phyloP scores from a whole-genome alignment of 2,329 filamentous ascomycete species.

The Calonectria henricotiae region DNA sequence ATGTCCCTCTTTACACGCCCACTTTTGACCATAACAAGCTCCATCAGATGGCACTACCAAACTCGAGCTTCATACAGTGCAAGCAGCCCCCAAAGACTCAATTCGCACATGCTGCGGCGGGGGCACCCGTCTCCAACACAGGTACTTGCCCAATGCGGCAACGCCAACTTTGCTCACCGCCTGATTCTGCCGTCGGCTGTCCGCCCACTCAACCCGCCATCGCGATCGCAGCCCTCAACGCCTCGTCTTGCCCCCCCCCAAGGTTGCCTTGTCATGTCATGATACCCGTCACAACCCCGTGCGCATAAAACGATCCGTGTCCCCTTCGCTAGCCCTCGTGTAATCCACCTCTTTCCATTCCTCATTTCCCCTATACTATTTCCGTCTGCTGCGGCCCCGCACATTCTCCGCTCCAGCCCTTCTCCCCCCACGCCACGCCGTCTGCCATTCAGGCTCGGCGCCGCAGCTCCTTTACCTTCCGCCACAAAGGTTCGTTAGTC shows the following conservation, averaged over 20 bases:
- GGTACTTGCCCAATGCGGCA: slow-evolving; percentile 32
- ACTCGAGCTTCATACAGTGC: slow-evolving; percentile 1
- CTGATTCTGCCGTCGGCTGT: slow-evolving; percentile 44
- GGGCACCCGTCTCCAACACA: slow-evolving; percentile 26
- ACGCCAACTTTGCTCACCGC: slow-evolving; percentile 42
- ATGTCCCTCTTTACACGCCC: not conserved
- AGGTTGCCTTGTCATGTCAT: slow-evolving; percentile 40
- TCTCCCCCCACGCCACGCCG: slow-evolving; percentile 37
- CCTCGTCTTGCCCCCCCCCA: slow-evolving; percentile 18
- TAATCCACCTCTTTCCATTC: slow-evolving; percentile 19
- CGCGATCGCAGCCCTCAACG: slow-evolving; percentile 27
- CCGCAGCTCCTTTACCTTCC: slow-evolving; percentile 36
- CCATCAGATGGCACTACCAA: not conserved
- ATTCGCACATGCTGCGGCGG: slow-evolving; percentile 36
- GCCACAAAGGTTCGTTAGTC: slow-evolving; percentile 36
- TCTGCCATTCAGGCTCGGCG: slow-evolving; percentile 43
- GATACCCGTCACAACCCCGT: slow-evolving; percentile 43
- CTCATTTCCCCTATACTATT: slow-evolving; percentile 1
- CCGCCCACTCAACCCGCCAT: slow-evolving; percentile 23
- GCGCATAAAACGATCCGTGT: slow-evolving; percentile 43
- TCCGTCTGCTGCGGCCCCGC: slow-evolving; percentile 30
- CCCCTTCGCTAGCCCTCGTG: slow-evolving; percentile 14
- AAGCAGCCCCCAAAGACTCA: not conserved
- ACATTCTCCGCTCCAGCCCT: slow-evolving; percentile 37
- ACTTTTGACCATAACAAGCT: not conserved